Percentiles rank a stretch among this genome's conserved stretches.
Conservation (phyloP, 2,329 filamentous ascomycete species). For the Triangularia verruculosa region DNA sequence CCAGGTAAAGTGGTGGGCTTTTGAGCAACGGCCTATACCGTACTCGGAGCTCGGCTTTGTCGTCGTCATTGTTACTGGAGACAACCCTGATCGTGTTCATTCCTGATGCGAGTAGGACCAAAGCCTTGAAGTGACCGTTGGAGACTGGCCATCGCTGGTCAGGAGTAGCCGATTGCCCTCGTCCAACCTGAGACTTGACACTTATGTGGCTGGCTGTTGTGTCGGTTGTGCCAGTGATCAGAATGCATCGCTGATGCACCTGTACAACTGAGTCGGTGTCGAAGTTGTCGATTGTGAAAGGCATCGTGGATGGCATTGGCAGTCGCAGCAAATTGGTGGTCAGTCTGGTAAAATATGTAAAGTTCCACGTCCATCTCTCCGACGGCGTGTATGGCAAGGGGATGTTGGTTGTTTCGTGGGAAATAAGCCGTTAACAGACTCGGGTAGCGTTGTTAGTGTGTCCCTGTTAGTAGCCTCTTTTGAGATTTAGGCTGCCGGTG, state of each 20-base stretch:
- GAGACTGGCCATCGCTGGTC: slow-evolving; percentile 24
- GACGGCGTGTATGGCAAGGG: no score
- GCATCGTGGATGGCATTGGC: no score
- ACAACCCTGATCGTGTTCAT: slow-evolving; percentile 15
- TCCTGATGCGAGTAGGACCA: slow-evolving; percentile 21
- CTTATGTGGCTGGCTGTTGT: not conserved
- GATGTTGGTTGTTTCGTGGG: no score
- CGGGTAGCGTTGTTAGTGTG: no score
- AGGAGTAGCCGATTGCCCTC: slow-evolving; percentile 4
- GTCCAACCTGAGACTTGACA: not conserved
- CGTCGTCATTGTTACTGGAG: not conserved
- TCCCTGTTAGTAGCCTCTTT: no score
- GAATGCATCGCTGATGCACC: slow-evolving; percentile 21
- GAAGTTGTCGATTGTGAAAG: slow-evolving; percentile 17
- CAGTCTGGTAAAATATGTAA: not conserved
- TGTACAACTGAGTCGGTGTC: not conserved
- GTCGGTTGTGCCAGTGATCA: slow-evolving; percentile 14
- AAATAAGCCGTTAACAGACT: no score
- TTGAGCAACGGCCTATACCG: slow-evolving; percentile 53
- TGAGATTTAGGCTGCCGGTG: no score
- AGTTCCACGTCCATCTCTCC: not conserved
- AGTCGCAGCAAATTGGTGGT: no score
- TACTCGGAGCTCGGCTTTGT: slow-evolving; percentile 15
- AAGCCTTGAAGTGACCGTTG: slow-evolving; percentile 24
- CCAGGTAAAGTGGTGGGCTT: slow-evolving; percentile 64